phyloP scores from a whole-genome alignment of 495 filamentous ascomycete species.

The Penicillium soppii region DNA sequence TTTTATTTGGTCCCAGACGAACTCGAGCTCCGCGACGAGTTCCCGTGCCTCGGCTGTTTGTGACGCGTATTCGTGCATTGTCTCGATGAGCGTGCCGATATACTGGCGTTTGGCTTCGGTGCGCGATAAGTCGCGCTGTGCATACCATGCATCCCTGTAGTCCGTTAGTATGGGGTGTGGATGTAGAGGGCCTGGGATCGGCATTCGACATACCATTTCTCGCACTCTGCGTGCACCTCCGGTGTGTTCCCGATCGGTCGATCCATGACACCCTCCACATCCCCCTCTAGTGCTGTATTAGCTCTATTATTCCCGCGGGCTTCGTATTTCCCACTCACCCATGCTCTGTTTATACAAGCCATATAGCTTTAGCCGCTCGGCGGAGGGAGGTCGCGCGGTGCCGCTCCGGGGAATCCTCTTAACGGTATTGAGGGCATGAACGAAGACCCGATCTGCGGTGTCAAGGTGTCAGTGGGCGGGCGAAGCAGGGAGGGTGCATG shows the following conservation, averaged over 20 bases:
- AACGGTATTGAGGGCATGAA: slow-evolving; percentile 96
- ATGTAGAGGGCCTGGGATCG: not conserved
- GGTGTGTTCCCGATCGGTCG: slow-evolving; percentile 61
- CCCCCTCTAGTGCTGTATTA: slow-evolving; percentile 61
- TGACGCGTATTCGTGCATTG: slow-evolving; percentile 90
- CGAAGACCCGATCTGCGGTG: slow-evolving; percentile 85
- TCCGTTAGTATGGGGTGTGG: not conserved
- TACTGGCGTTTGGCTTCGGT: slow-evolving; percentile 96
- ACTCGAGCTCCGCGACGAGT: slow-evolving; percentile 91
- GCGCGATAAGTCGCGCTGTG: slow-evolving; percentile 71
- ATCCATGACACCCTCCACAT: slow-evolving; percentile 90
- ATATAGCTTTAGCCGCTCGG: slow-evolving; percentile 87
- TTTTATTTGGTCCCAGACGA: slow-evolving; percentile 98
- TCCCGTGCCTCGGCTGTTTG: slow-evolving; percentile 81
- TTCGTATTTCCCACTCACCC: slow-evolving; percentile 46
- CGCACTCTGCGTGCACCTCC: slow-evolving; percentile 54
- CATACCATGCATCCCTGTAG: slow-evolving; percentile 82
- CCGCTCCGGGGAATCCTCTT: slow-evolving; percentile 96
- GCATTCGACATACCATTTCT: slow-evolving; percentile 54
- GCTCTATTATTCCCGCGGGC: not conserved
- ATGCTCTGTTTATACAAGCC: slow-evolving; percentile 98
- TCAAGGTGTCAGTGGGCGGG: not conserved
- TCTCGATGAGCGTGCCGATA: slow-evolving; percentile 88
- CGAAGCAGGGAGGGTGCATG: not conserved
- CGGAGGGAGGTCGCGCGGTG: slow-evolving; percentile 78